Base-by-base conservation (phyloP, 192 early-diverging fungal genomes). In the Jimgerdemannia lactiflua region DNA sequence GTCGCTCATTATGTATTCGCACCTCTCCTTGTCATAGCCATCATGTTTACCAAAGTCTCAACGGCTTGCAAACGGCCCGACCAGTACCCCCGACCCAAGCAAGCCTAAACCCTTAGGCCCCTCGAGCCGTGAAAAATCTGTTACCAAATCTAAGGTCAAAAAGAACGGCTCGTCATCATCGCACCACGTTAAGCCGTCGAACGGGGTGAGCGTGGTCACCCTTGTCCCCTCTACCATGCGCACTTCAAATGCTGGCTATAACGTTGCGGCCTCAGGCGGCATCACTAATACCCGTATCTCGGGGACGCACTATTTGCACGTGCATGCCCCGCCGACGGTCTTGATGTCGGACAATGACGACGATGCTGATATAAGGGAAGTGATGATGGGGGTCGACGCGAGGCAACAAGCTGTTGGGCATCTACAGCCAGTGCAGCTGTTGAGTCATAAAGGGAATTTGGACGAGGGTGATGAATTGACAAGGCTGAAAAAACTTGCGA, bases 331-430 rank as follows among this genome's bases (percentile, higher is more conserved):
- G 14, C 87, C 87, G 18, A 80, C 87, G 18, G 81, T 88, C 40
- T 78, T 80, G 65, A 88, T 88, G 87, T 80, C 80, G n/a, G 87
- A 88, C 17, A 83, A 85, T 70, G 87, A 88, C 42, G 81, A 87
- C 43, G 82, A 86, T 14, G 75, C 71, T 67, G 71, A 66, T 64
- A 75, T 86, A 4, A 81, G 83, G 43, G 79, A 83, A 20, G 85
- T 84, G 82, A 79, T 89, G 63, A 74, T 67, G 17, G 76, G 59
- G 3, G 74, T 73, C 70, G 18, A 74, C 54, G 43, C 75, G 41
- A 40, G 64, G 44, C 43, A 72, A 18, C 65, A 44, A 49, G 11
- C 71, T 66, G 49, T 59, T 14, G 49, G 49, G 41, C 19, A 63
- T 54, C 29, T 18, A 64, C 67, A 43, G 44, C 73, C 18, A 69